These are phyloP conservation scores for Clarireedia sp. DNA, from an alignment of 2,329 filamentous ascomycete genomes.

Conservation along the genomic window DNA sequence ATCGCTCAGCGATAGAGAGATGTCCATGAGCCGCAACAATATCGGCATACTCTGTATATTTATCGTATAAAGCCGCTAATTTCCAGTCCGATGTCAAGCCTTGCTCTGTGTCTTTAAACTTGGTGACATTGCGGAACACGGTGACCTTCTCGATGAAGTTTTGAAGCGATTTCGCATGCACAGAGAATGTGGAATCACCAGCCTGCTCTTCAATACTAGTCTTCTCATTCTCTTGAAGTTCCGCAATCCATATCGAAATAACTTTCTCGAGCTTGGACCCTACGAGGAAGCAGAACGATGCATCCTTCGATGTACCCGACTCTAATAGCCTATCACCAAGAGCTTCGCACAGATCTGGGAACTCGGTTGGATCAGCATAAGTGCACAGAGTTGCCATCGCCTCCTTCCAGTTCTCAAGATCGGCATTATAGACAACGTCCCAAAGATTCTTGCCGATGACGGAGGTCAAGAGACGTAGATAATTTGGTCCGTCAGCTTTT, in stretches of 20 bases:
- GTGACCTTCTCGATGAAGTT: slow-evolving; percentile 98
- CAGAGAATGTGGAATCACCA: slow-evolving; percentile 77
- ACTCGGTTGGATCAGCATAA: slow-evolving; percentile 84
- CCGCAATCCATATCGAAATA: slow-evolving; percentile 84
- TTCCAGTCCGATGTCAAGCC: slow-evolving; percentile 75
- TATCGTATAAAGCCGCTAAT: slow-evolving; percentile 77
- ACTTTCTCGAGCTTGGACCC: slow-evolving; percentile 98
- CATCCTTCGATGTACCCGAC: slow-evolving; percentile 71
- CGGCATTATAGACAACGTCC: slow-evolving; percentile 96
- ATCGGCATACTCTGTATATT: slow-evolving; percentile 95
- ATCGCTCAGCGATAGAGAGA: slow-evolving; percentile 78
- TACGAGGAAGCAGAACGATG: slow-evolving; percentile 91
- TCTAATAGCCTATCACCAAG: slow-evolving; percentile 87
- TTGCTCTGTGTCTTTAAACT: slow-evolving; percentile 76
- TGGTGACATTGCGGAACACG: slow-evolving; percentile 87
- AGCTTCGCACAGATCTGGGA: slow-evolving; percentile 89
- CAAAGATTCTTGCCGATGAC: slow-evolving; percentile 95
- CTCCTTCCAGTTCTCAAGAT: slow-evolving; percentile 91
- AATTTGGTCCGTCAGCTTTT: slow-evolving; percentile 78
- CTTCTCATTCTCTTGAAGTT: slow-evolving; percentile 78
- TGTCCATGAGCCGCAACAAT: slow-evolving; percentile 88
- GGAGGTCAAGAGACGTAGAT: slow-evolving; percentile 80
- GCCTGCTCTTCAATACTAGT: slow-evolving; percentile 60
- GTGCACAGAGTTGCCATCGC: slow-evolving; percentile 94
- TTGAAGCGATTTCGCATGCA: slow-evolving; percentile 82